These are phyloP conservation scores for Botrytis cinerea DNA, from an alignment of 2,329 filamentous ascomycete genomes.

Conservation along the genomic window DNA sequence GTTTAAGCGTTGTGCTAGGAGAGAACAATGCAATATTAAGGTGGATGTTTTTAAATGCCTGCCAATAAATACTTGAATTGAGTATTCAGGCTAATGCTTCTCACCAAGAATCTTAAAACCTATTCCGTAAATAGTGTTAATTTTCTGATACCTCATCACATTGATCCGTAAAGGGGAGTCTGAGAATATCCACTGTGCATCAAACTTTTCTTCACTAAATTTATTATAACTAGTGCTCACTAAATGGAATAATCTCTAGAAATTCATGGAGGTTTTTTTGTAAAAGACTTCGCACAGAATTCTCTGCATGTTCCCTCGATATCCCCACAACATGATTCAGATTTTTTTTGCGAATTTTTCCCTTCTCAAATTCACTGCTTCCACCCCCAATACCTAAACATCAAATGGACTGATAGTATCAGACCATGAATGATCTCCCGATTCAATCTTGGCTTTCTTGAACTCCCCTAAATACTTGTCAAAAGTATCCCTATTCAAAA, in stretches of 20 bases:
- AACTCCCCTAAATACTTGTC: neutral
- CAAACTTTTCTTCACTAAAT: accelerated
- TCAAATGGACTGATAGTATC: neutral
- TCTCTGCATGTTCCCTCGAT: neutral
- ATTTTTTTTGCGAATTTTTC: neutral
- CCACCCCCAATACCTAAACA: neutral
- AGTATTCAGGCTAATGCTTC: neutral
- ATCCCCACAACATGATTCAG: neutral
- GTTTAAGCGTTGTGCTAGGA: neutral
- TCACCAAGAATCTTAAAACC: neutral
- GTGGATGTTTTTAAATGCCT: neutral
- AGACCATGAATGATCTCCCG: neutral
- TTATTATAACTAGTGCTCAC: neutral
- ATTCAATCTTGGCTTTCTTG: neutral
- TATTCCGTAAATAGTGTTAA: neutral
- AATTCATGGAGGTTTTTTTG: neutral
- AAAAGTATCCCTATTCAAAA: neutral
- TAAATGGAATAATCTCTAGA: no score
- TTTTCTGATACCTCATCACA: neutral
- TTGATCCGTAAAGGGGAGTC: neutral
- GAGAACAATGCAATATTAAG: neutral
- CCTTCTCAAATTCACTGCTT: no score
- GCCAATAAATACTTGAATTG: neutral
- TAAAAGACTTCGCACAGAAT: neutral
- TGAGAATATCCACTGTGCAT: accelerated